A percentile compares a stretch with the other conserved stretches of the same genome.
Conservation (phyloP, 495 filamentous ascomycete species). For the Amorphotheca resinae region DNA sequence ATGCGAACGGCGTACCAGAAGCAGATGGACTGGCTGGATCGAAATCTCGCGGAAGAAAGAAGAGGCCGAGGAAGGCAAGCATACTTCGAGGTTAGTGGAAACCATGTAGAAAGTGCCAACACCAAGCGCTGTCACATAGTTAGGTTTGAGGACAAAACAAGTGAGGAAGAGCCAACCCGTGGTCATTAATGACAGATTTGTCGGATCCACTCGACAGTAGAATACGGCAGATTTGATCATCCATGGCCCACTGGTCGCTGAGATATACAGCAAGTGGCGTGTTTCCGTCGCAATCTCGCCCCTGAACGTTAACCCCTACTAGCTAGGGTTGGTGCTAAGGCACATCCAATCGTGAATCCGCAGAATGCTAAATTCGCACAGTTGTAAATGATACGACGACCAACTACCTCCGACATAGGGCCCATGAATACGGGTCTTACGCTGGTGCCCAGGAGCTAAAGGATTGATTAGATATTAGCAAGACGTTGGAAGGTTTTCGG, state of each 20-base stretch:
- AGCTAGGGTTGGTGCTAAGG: background rate
- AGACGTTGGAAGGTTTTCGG: background rate
- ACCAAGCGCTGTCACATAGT: no score
- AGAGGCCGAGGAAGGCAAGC: no score
- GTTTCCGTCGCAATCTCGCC: conserved; percentile 4
- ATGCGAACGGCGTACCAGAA: no score
- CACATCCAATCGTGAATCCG: background rate
- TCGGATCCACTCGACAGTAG: conserved; percentile 1
- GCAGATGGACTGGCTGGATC: no score
- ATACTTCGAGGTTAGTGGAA: no score
- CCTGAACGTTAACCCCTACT: conserved; percentile 2
- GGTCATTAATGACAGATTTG: background rate
- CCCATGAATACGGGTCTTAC: background rate
- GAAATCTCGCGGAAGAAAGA: no score
- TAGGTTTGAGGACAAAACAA: no score
- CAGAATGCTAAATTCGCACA: background rate
- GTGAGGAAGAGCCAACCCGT: conserved; percentile 2
- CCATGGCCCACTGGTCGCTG: background rate
- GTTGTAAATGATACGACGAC: background rate
- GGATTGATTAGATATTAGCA: background rate
- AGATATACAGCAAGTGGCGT: conserved; percentile 5
- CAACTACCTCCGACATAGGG: background rate
- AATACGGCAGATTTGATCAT: conserved; percentile 1
- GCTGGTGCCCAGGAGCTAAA: background rate
- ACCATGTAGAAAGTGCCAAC: no score